Percentiles rank a stretch among this genome's conserved stretches.
phyloP scores from a whole-genome alignment of 306 rosid species.

The Vachellia pachyceras region DNA sequence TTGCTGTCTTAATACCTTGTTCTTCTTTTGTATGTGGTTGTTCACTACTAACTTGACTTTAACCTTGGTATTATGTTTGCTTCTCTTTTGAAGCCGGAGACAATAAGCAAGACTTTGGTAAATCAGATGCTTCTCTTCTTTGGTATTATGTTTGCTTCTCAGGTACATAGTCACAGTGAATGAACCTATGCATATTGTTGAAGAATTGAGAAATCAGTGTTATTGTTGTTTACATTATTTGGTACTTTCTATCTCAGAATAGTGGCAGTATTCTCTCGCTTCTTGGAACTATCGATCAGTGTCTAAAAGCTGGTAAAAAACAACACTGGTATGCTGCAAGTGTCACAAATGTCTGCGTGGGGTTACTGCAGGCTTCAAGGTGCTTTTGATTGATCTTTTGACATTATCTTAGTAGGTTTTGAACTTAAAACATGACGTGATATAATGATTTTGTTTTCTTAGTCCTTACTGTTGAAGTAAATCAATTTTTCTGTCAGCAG shows the following conservation, averaged over 20 bases:
- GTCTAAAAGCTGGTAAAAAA: conserved; percentile 92
- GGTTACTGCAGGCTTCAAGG: conserved; percentile 95
- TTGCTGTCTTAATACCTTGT: conserved; percentile 12
- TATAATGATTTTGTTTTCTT: conserved; percentile 40
- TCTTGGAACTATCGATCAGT: conserved; percentile 85
- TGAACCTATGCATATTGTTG: conserved; percentile 31
- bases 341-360: conserved; percentile 91
- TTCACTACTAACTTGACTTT: conserved; percentile 49
- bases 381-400: conserved; percentile 44
- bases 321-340: conserved; percentile 85
- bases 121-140: conserved; percentile 96
- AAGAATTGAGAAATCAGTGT: conserved; percentile 29
- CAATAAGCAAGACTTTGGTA: conserved; percentile 91
- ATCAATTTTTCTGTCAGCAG: too few species aligned
- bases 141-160: conserved; percentile 90
- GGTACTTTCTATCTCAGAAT: conserved; percentile 62
- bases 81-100: conserved; percentile 99
- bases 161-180: conserved; percentile 58
- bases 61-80: too few species aligned
- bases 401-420: conserved; percentile 20
- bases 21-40: conserved; percentile 30
- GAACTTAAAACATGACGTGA: conserved; percentile 30
- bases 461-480: conserved; percentile 92
- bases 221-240: conserved; percentile 43
- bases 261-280: conserved; percentile 85